These are phyloP conservation scores for Phytophthora pini DNA, from an alignment of 352 stramenopile species.

Conservation along the genomic window DNA sequence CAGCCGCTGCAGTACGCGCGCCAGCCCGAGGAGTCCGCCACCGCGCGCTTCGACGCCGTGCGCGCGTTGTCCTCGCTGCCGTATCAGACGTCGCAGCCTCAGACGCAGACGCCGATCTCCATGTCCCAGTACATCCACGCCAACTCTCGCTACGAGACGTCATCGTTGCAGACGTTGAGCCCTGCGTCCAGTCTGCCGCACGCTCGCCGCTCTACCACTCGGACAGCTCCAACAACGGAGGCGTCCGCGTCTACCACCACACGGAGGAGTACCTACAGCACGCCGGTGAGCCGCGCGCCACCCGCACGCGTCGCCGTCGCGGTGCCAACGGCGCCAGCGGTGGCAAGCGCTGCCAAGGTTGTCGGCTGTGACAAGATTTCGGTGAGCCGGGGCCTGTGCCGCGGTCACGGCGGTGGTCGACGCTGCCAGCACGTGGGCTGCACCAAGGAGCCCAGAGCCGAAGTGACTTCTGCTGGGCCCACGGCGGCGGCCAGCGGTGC, in stretches of 20 bases:
- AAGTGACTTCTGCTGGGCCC: slow-evolving; percentile 68
- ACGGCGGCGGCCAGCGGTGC: slow-evolving; percentile 71
- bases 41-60: slow-evolving; percentile 29
- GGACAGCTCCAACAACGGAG: slow-evolving; percentile 33
- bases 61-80: slow-evolving; percentile 32
- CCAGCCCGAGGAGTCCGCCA: slow-evolving; percentile 8
- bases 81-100: slow-evolving; percentile 20
- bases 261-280: slow-evolving; percentile 17
- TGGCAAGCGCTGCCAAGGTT: slow-evolving; percentile 71
- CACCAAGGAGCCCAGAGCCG: slow-evolving; percentile 63
- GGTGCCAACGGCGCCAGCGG: slow-evolving; percentile 36
- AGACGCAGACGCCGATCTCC: slow-evolving; percentile 13
- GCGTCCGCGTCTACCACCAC: slow-evolving; percentile 28
- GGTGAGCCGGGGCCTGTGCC: slow-evolving; percentile 64
- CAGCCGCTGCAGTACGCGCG: slow-evolving; percentile 24
- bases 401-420: slow-evolving; percentile 63
- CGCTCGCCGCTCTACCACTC: slow-evolving; percentile 42
- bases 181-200: slow-evolving; percentile 1
- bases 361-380: slow-evolving; percentile 62
- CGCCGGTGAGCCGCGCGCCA: slow-evolving; percentile 11
- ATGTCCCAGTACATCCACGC: slow-evolving; percentile 38
- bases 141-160: slow-evolving; percentile 39
- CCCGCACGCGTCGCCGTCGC: slow-evolving; percentile 39
- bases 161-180: slow-evolving; percentile 3
- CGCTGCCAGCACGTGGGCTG: slow-evolving; percentile 59